phyloP scores from a whole-genome alignment of 176 grass and related monocot species.

The Eremochloa ophiuroides region DNA sequence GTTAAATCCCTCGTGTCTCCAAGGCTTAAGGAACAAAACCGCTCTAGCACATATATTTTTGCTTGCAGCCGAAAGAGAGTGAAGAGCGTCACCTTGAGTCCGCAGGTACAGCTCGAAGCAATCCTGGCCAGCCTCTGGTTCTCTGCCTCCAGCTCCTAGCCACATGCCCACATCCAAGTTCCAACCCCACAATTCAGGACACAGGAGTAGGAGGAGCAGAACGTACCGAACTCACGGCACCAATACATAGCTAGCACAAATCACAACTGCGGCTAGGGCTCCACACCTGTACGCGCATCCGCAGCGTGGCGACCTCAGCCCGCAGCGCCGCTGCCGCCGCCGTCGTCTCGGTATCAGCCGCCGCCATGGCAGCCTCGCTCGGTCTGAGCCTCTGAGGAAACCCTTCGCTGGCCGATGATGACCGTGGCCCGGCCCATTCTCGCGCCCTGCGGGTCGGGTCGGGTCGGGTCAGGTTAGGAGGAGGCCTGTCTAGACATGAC shows the following conservation, averaged over 20 bases:
- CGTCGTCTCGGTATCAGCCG: not conserved
- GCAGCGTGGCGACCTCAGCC: conserved; percentile 23
- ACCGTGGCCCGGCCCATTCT: not conserved
- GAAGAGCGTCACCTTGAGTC: conserved; percentile 45
- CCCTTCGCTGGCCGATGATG: no score
- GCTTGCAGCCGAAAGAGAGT: not conserved
- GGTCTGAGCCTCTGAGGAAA: conserved; percentile 1
- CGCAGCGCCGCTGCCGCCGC: not conserved
- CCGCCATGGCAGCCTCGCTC: conserved; percentile 21
- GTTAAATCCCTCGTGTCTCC: not conserved
- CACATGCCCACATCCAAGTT: not conserved
- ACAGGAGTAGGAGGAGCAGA: not conserved
- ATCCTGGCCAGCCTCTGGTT: conserved; percentile 48
- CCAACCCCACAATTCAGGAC: not conserved
- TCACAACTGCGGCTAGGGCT: not conserved
- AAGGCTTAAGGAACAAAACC: conserved; percentile 5
- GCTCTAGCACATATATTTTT: not conserved
- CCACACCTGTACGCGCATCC: conserved; percentile 19
- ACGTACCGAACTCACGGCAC: not conserved
- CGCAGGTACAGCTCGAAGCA: conserved; percentile 53
- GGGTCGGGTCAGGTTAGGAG: not conserved
- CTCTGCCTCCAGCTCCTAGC: conserved; percentile 75
- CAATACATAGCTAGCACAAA: not conserved
- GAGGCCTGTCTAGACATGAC: not conserved
- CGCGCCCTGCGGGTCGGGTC: not conserved